A percentile compares a stretch with the other conserved stretches of the same genome.
Evolutionary conservation across 805 yeast species (phyloP).

Genomic region (Lipomyces spencermartinsiae): DNA sequence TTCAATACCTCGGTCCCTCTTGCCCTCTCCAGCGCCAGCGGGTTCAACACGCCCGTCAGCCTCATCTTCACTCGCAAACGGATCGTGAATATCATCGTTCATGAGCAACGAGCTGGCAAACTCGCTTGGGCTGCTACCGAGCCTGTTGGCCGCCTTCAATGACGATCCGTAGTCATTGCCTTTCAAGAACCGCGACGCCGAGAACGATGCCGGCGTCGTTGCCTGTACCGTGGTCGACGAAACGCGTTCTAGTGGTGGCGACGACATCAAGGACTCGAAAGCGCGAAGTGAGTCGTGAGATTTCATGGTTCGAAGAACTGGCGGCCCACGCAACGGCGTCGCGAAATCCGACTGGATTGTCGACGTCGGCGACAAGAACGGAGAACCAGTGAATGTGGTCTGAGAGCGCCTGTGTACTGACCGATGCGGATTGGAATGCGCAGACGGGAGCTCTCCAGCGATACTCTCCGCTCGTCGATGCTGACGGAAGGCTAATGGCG

Average conservation of each 20-base stretch:
- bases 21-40: constrained; percentile 8
- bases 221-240: neutral
- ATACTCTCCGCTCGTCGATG: constrained; percentile 11
- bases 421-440: neutral
- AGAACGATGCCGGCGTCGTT: neutral
- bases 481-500: constrained; percentile 1
- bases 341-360: neutral
- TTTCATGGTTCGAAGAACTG: constrained; percentile 2
- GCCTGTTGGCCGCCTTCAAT: neutral
- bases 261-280: constrained; percentile 22
- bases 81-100: constrained; percentile 22
- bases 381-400: neutral
- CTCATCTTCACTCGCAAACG: constrained; percentile 13
- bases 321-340: constrained; percentile 1
- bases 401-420: neutral
- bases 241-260: neutral
- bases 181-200: neutral
- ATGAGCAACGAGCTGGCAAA: constrained; percentile 18
- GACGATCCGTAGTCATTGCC: neutral
- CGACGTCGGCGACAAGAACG: neutral
- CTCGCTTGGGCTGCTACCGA: constrained; percentile 19
- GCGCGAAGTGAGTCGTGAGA: constrained; percentile 28
- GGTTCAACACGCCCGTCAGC: neutral
- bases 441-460: neutral
- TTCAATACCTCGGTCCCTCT: constrained; percentile 22